Evolutionary conservation across 257 asterid genomes (phyloP).

Genomic region (Fraxinus pennsylvanica): DNA sequence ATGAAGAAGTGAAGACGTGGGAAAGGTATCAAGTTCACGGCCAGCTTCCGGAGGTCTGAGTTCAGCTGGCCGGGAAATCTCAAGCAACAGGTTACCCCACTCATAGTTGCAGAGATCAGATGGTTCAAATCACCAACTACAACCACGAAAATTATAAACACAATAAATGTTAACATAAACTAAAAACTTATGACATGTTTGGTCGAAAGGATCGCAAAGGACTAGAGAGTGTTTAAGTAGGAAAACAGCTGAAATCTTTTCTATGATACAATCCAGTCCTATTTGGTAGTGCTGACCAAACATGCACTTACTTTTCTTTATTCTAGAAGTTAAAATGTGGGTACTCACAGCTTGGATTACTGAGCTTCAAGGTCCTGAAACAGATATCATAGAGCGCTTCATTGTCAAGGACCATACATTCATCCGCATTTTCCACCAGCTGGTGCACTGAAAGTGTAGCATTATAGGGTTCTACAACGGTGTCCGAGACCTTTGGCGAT

Average conservation of each 20-base stretch:
- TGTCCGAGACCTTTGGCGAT: slow-evolving; percentile 87
- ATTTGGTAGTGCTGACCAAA: not conserved
- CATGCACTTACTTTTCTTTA: not conserved
- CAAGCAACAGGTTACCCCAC: slow-evolving; percentile 84
- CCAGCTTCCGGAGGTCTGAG: slow-evolving; percentile 76
- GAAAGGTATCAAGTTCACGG: slow-evolving; percentile 82
- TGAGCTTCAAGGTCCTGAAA: slow-evolving; percentile 88
- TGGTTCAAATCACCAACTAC: slow-evolving; percentile 89
- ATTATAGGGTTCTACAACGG: slow-evolving; percentile 86
- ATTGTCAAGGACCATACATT: slow-evolving; percentile 92
- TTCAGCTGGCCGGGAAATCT: slow-evolving; percentile 90
- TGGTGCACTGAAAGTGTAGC: slow-evolving; percentile 93
- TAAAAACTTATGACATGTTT: not conserved
- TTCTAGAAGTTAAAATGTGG: not conserved
- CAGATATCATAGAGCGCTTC: slow-evolving; percentile 90
- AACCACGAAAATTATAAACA: slow-evolving; percentile 12
- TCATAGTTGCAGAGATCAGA: slow-evolving; percentile 87
- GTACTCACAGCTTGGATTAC: slow-evolving; percentile 90
- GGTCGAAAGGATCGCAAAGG: not conserved
- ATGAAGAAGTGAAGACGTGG: slow-evolving; percentile 93
- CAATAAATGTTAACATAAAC: not conserved
- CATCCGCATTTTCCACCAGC: slow-evolving; percentile 88
- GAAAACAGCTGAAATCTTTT: too few relatives aligned
- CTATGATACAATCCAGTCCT: too few relatives aligned
- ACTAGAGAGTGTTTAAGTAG: not conserved